These are phyloP conservation scores for Penicillium atrosanguineum DNA, from an alignment of 495 filamentous ascomycete genomes.

Conservation along the genomic window DNA sequence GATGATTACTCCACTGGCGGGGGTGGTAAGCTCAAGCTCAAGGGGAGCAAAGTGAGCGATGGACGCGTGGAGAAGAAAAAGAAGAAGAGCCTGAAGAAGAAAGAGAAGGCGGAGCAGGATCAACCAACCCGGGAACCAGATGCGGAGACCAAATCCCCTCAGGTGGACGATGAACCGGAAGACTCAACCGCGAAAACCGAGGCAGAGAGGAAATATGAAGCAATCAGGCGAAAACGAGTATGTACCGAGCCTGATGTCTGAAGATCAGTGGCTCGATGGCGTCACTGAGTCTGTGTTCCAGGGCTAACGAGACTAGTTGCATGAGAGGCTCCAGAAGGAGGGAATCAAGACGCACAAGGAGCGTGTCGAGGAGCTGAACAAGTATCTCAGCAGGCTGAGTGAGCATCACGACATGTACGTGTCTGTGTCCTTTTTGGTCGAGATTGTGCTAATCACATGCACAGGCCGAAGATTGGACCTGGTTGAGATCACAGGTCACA, in stretches of 20 bases:
- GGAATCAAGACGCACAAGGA: constrained; percentile 96
- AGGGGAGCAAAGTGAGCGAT: constrained; percentile 61
- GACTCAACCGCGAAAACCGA: constrained; percentile 67
- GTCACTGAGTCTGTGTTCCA: background rate
- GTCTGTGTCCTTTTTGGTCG: background rate
- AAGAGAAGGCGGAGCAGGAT: constrained; percentile 14
- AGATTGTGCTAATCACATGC: background rate
- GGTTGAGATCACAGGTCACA: too few relatives aligned
- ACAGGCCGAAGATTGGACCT: constrained; percentile 71
- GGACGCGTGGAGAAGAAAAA: constrained; percentile 55
- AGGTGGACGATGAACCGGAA: constrained; percentile 7
- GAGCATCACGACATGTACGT: constrained; percentile 96
- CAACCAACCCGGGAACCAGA: constrained; percentile 1
- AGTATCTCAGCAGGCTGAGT: constrained; percentile 83
- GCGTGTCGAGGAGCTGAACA: constrained; percentile 92
- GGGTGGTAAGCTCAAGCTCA: constrained; percentile 74
- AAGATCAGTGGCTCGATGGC: background rate
- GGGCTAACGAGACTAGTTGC: constrained; percentile 36
- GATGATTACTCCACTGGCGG: constrained; percentile 69
- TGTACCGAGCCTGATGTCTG: too few relatives aligned
- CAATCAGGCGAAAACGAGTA: constrained; percentile 76
- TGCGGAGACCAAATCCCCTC: background rate
- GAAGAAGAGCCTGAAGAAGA: constrained; percentile 60
- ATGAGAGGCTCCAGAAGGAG: constrained; percentile 76
- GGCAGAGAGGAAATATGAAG: constrained; percentile 76